phyloP scores from a whole-genome alignment of 129 eudicot species.

The Helianthus annuus region DNA sequence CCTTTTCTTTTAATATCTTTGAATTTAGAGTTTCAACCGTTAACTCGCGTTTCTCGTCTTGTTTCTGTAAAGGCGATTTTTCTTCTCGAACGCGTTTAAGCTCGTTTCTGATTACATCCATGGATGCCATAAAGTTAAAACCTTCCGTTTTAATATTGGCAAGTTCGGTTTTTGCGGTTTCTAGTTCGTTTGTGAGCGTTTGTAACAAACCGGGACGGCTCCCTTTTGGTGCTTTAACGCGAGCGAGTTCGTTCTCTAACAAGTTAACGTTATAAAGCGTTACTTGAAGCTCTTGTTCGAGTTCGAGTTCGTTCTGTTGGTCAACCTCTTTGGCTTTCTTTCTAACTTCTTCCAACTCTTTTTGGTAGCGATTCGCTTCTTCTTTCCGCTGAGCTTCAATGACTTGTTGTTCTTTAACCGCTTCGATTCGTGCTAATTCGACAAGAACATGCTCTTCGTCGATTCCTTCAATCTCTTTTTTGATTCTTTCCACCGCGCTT shows the following conservation, averaged over 20 bases:
- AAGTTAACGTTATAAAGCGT: conserved; percentile 43
- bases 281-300: conserved; percentile 38
- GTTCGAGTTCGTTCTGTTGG: conserved; percentile 46
- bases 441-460: conserved; percentile 83
- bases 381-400: conserved; percentile 57
- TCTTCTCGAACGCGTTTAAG: conserved; percentile 44
- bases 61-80: conserved; percentile 37
- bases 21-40: conserved; percentile 56
- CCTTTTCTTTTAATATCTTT: conserved; percentile 60
- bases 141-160: conserved; percentile 49
- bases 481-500: conserved; percentile 45
- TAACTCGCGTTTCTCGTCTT: conserved; percentile 55
- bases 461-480: conserved; percentile 60
- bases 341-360: conserved; percentile 42
- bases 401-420: conserved; percentile 53
- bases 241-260: conserved; percentile 44
- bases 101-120: conserved; percentile 74
- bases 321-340: conserved; percentile 44
- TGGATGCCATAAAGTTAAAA: conserved; percentile 62
- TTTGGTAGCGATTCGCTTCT: conserved; percentile 37
- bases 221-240: conserved; percentile 41
- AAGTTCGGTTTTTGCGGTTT: conserved; percentile 53
- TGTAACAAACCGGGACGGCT: conserved; percentile 30
- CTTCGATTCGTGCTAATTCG: conserved; percentile 84
- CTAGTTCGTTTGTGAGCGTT: conserved; percentile 41